Evolutionary conservation across 768 basidiomycete genomes (phyloP).

Genomic region (Podaxis sp.): DNA sequence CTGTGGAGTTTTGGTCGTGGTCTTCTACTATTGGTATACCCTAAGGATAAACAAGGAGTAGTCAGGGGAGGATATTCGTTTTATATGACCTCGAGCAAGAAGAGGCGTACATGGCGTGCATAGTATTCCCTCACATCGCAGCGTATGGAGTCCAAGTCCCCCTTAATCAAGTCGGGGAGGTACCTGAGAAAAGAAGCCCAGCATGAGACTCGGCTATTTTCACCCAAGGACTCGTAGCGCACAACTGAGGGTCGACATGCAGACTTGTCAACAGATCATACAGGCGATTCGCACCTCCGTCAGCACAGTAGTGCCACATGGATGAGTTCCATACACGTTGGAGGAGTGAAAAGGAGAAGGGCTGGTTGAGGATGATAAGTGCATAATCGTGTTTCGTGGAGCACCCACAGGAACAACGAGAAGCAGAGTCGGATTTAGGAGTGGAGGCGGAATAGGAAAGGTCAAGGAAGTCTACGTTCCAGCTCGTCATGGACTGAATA

Average conservation of each 20-base stretch:
- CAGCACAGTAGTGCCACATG: slow-evolving; percentile 67
- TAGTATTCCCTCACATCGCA: slow-evolving; percentile 73
- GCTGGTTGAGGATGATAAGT: slow-evolving; percentile 88
- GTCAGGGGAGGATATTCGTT: background rate
- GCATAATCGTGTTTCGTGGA: slow-evolving; percentile 32
- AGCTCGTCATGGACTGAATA: slow-evolving; percentile 22
- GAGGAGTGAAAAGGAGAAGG: slow-evolving; percentile 65
- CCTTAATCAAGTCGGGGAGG: slow-evolving; percentile 84
- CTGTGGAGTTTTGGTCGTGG: slow-evolving; percentile 78
- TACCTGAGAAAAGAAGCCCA: slow-evolving; percentile 39
- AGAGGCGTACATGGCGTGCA: slow-evolving; percentile 42
- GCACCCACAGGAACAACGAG: background rate
- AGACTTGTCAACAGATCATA: slow-evolving; percentile 43
- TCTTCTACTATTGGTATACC: slow-evolving; percentile 68
- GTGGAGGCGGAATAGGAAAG: background rate
- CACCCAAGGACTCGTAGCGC: background rate
- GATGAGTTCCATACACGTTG: slow-evolving; percentile 51
- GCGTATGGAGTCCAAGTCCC: slow-evolving; percentile 88
- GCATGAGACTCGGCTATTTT: background rate
- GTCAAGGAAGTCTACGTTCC: slow-evolving; percentile 40
- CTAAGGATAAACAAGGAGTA: slow-evolving; percentile 30
- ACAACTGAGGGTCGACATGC: slow-evolving; percentile 18
- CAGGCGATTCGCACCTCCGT: slow-evolving; percentile 85
- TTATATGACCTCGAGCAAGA: background rate
- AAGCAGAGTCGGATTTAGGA: background rate